phyloP scores from a whole-genome alignment of 1,139 yeast species.

The Diutina siamensis region DNA sequence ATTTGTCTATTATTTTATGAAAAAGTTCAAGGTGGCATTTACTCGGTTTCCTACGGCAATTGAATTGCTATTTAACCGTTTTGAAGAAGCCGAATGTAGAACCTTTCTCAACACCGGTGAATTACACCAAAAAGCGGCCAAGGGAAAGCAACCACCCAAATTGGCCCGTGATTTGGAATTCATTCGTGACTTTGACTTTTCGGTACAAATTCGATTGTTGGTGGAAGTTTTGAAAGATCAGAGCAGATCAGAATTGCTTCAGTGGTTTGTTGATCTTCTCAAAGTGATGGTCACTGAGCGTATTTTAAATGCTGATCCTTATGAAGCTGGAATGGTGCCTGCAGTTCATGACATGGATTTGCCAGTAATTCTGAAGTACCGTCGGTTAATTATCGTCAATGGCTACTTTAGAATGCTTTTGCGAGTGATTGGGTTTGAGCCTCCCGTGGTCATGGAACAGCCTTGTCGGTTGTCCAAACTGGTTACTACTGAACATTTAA shows the following conservation, averaged over 20 bases:
- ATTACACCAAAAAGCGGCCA: conserved; percentile 10
- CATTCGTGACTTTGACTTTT: neutral
- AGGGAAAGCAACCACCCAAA: neutral
- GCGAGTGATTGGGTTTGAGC: conserved; percentile 22
- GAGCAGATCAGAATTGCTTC: neutral
- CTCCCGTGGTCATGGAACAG: conserved; percentile 19
- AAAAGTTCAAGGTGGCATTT: conserved; percentile 41
- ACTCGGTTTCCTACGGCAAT: conserved; percentile 46
- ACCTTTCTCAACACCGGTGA: conserved; percentile 44
- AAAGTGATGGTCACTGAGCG: neutral
- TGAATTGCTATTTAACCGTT: conserved; percentile 58
- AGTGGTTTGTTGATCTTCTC: neutral
- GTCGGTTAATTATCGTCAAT: conserved; percentile 23
- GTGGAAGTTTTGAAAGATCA: neutral
- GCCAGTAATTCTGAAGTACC: neutral
- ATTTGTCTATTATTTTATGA: conserved; percentile 58
- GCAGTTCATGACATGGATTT: neutral
- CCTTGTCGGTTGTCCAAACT: conserved; percentile 20
- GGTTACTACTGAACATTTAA: conserved; percentile 13
- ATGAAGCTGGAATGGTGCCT: too few relatives aligned
- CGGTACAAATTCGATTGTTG: neutral
- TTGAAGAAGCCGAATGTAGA: conserved; percentile 31
- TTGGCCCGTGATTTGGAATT: too few relatives aligned
- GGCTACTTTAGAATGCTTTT: conserved; percentile 25
- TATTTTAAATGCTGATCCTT: neutral